phyloP scores from a whole-genome alignment of 2,329 filamentous ascomycete genomes.

The Didymosphaeria variabile region DNA sequence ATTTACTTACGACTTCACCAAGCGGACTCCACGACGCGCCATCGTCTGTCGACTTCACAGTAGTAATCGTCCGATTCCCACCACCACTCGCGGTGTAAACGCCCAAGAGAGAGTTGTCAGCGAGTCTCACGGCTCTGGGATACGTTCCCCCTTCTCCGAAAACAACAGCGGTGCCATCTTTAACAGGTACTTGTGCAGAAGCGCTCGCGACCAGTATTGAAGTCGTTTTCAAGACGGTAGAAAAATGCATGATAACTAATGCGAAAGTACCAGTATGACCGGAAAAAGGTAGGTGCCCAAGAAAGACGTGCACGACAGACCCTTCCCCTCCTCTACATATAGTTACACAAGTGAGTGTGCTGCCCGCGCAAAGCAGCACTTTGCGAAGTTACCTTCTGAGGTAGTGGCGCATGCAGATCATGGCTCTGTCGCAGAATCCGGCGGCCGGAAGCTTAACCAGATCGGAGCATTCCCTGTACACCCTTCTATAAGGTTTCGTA shows the following conservation, averaged over 20 bases:
- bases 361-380: neutral
- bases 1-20: slow-evolving; percentile 10
- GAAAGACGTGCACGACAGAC: neutral
- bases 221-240: neutral
- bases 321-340: neutral
- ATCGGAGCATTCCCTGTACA: too few relatives aligned
- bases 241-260: too few relatives aligned
- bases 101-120: slow-evolving; percentile 41
- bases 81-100: slow-evolving; percentile 35
- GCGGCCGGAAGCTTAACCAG: too few relatives aligned
- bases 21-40: slow-evolving; percentile 39
- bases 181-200: slow-evolving; percentile 18
- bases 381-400: neutral
- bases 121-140: slow-evolving; percentile 41
- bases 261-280: neutral
- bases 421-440: neutral
- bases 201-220: slow-evolving; percentile 2
- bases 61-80: slow-evolving; percentile 33
- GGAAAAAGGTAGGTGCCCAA: neutral
- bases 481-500: too few relatives aligned
- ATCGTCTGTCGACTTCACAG: slow-evolving; percentile 33
- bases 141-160: slow-evolving; percentile 40
- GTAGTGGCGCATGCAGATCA: slow-evolving; percentile 5
- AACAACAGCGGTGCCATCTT: slow-evolving; percentile 25
- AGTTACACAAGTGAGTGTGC: too few relatives aligned